Percentiles rank a stretch among this genome's conserved stretches.
Conservation (phyloP, 441 rosid genomes). For the Eugenia klotzschiana region DNA sequence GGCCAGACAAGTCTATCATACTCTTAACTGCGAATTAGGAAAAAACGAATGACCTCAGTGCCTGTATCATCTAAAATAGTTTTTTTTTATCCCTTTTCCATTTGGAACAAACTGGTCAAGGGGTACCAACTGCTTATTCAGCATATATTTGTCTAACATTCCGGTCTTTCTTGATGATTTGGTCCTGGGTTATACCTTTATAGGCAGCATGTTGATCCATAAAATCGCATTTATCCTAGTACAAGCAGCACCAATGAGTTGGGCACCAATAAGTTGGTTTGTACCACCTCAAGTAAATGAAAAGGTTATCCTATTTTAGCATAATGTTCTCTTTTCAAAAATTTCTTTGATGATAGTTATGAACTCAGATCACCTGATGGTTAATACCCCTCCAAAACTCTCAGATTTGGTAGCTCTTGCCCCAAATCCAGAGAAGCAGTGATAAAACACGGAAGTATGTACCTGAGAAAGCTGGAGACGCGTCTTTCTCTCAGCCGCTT, state of each 20-base stretch:
- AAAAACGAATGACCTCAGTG: background rate
- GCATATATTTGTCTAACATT: background rate
- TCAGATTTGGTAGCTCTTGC: background rate
- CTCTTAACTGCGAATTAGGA: background rate
- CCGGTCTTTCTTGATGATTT: background rate
- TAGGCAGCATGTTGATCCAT: background rate
- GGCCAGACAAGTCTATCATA: background rate
- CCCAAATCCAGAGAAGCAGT: background rate
- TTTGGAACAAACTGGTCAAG: background rate
- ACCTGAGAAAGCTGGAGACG: constrained; percentile 91
- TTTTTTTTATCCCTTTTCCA: background rate
- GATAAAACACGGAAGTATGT: constrained; percentile 1
- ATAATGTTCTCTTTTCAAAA: background rate
- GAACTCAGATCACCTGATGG: background rate
- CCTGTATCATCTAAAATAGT: background rate
- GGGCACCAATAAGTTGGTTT: background rate
- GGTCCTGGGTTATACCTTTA: background rate
- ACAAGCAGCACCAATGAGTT: background rate
- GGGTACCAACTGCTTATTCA: background rate
- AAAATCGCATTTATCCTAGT: background rate
- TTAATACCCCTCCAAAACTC: background rate
- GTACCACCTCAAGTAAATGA: background rate
- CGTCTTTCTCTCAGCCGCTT: constrained; percentile 93
- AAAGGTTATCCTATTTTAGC: background rate
- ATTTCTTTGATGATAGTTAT: background rate